A percentile compares a stretch with the other conserved stretches of the same genome.
Conservation (phyloP, 257 asterid genomes). For the Solanum peruvianum region DNA sequence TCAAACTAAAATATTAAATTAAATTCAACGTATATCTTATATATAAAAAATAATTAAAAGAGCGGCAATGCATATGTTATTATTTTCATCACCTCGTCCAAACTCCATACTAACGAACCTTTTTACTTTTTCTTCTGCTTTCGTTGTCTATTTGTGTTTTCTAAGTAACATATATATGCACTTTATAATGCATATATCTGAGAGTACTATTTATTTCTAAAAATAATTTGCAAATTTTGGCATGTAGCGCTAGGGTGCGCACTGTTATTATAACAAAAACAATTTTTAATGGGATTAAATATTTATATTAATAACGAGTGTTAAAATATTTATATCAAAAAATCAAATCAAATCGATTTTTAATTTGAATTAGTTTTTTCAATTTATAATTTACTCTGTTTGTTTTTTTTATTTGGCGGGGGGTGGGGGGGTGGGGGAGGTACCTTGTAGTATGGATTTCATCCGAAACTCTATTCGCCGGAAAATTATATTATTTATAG, state of each 20-base stretch:
- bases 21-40: background rate
- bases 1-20: background rate
- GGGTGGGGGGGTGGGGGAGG: no score
- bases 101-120: background rate
- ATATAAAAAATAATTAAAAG: background rate
- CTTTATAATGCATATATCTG: background rate
- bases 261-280: no score
- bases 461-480: accelerated
- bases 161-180: background rate
- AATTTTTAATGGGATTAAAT: accelerated
- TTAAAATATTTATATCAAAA: no score
- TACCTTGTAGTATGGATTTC: no score
- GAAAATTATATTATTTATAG: no score
- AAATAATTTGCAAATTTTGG: background rate
- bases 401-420: no score
- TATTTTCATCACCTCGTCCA: background rate
- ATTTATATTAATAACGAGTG: no score
- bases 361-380: no score
- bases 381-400: no score
- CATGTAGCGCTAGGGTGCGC: background rate
- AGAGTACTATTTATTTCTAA: background rate
- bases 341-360: no score
- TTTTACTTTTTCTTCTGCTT: background rate
- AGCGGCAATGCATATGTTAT: background rate
- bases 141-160: background rate